phyloP scores from a whole-genome alignment of 2,329 filamentous ascomycete genomes.

The Neonectria punicea region DNA sequence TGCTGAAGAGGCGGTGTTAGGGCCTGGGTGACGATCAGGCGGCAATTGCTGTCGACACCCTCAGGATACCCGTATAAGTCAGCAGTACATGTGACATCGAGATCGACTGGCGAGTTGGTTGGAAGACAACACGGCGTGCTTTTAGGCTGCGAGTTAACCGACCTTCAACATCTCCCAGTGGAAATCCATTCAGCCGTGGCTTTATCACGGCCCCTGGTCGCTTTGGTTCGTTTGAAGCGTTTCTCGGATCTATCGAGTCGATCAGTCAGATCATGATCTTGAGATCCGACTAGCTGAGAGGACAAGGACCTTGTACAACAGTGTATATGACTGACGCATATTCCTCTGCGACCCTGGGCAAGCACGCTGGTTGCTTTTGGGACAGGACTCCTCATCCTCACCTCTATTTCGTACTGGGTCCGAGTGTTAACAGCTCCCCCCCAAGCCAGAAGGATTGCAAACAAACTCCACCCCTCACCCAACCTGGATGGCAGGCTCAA shows the following conservation, averaged over 20 bases:
- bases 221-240: slow-evolving; percentile 16
- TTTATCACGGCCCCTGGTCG: slow-evolving; percentile 22
- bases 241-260: slow-evolving; percentile 32
- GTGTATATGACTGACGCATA: slow-evolving; percentile 3
- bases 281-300: slow-evolving; percentile 16
- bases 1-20: neutral
- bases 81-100: slow-evolving; percentile 24
- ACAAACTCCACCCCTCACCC: slow-evolving; percentile 27
- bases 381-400: slow-evolving; percentile 8
- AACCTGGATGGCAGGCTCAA: slow-evolving; percentile 3
- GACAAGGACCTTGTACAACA: slow-evolving; percentile 10
- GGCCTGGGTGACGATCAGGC: slow-evolving; percentile 14
- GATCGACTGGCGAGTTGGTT: slow-evolving; percentile 20
- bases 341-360: slow-evolving; percentile 4
- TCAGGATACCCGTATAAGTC: neutral
- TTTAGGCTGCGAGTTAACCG: slow-evolving; percentile 19
- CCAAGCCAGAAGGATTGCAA: slow-evolving; percentile 26
- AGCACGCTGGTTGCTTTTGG: neutral
- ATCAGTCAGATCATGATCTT: slow-evolving; percentile 28
- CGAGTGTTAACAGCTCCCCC: slow-evolving; percentile 2
- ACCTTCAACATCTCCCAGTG: slow-evolving; percentile 11
- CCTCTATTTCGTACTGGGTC: slow-evolving; percentile 21
- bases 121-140: slow-evolving; percentile 19
- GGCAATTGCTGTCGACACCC: slow-evolving; percentile 5
- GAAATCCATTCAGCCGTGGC: slow-evolving; percentile 16